Conservation (phyloP, 2,329 filamentous ascomycete species). For the Hypoxylon sp. region DNA sequence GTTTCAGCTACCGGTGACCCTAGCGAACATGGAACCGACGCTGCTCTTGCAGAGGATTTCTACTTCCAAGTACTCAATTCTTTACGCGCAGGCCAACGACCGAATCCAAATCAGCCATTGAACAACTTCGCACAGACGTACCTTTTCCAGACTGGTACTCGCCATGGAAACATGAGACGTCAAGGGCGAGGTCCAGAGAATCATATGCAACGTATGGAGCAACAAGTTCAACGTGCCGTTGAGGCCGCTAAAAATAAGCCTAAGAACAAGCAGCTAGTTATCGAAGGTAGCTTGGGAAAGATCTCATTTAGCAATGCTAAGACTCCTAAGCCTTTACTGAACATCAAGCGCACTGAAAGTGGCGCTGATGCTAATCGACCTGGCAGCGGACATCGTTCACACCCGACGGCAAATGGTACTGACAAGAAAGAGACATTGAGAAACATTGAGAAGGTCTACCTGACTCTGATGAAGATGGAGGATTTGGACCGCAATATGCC, state of each 20-base stretch:
- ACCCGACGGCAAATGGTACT: conserved; percentile 61
- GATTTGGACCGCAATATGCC: conserved; percentile 90
- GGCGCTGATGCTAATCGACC: conserved; percentile 71
- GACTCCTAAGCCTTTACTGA: conserved; percentile 93
- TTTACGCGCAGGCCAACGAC: conserved; percentile 89
- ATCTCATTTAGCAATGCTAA: conserved; percentile 99
- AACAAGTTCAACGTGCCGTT: conserved; percentile 96
- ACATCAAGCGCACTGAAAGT: conserved; percentile 89
- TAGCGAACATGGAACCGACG: conserved; percentile 83
- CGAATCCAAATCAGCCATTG: conserved; percentile 92
- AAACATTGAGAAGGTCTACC: conserved; percentile 91
- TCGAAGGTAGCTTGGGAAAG: conserved; percentile 96
- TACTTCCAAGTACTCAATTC: conserved; percentile 99
- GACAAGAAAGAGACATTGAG: conserved; percentile 87
- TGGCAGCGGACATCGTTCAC: conserved; percentile 61
- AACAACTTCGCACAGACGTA: conserved; percentile 99
- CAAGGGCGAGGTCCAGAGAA: conserved; percentile 91
- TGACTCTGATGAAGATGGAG: conserved; percentile 91
- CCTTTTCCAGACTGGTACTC: conserved; percentile 91
- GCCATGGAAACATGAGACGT: conserved; percentile 80
- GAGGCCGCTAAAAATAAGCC: conserved; percentile 98
- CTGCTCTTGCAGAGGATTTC: conserved; percentile 91
- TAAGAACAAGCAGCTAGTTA: conserved; percentile 96
- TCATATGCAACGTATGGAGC: conserved; percentile 98
- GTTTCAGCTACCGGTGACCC: conserved; percentile 92